phyloP scores from a whole-genome alignment of 2,329 filamentous ascomycete species.

The Aureobasidium vineae region DNA sequence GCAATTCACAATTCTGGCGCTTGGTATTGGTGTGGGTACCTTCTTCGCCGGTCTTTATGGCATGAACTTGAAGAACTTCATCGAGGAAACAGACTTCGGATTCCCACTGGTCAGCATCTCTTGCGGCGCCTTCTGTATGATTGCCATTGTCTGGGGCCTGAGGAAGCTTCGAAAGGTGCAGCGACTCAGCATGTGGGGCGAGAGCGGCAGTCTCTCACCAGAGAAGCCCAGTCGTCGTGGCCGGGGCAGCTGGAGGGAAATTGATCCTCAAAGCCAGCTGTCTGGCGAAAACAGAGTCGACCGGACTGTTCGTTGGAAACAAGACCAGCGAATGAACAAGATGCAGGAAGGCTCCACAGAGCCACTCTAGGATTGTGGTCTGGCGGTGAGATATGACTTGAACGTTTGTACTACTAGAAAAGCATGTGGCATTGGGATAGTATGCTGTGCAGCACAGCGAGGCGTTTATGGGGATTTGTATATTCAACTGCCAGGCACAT shows the following conservation, averaged over 20 bases:
- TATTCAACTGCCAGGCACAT: neutral
- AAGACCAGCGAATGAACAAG: constrained; percentile 30
- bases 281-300: constrained; percentile 32
- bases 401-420: constrained; percentile 17
- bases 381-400: neutral
- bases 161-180: constrained; percentile 81
- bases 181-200: constrained; percentile 81
- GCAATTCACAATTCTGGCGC: constrained; percentile 91
- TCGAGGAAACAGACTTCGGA: constrained; percentile 87
- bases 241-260: constrained; percentile 35
- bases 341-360: constrained; percentile 24
- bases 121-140: constrained; percentile 68
- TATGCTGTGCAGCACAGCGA: constrained; percentile 21
- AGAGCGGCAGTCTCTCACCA: constrained; percentile 43
- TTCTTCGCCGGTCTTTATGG: constrained; percentile 98
- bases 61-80: constrained; percentile 99
- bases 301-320: constrained; percentile 32
- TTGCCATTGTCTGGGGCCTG: constrained; percentile 82
- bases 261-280: constrained; percentile 30
- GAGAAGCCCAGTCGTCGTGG: constrained; percentile 31
- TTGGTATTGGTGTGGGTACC: constrained; percentile 91
- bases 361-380: neutral
- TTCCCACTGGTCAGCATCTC: constrained; percentile 72
- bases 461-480: constrained; percentile 12
- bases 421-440: constrained; percentile 14